These are phyloP conservation scores for Aphanomyces astaci DNA, from an alignment of 352 stramenopile genomes.

Conservation along the genomic window DNA sequence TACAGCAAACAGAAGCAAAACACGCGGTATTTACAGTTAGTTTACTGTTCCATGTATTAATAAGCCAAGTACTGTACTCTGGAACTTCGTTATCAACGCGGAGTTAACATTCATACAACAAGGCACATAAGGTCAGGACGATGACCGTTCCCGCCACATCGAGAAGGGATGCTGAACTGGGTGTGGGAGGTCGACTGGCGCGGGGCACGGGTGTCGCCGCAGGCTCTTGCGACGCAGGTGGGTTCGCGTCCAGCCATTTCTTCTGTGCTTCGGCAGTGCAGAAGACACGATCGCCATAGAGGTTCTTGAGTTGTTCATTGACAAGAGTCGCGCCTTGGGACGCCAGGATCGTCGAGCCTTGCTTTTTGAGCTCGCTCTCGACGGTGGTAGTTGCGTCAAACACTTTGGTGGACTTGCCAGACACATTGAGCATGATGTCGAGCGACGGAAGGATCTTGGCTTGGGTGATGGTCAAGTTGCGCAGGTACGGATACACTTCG, in stretches of 20 bases:
- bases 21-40: too few relatives aligned
- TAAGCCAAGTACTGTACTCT: too few relatives aligned
- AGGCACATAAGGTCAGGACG: not conserved
- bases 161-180: not conserved
- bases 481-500: constrained; percentile 18
- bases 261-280: constrained; percentile 11
- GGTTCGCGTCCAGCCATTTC: constrained; percentile 1
- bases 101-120: not conserved
- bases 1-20: too few relatives aligned
- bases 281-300: constrained; percentile 19
- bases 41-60: too few relatives aligned
- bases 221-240: not conserved
- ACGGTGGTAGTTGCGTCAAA: constrained; percentile 17
- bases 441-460: constrained; percentile 4
- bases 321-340: not conserved
- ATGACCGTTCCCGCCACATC: not conserved
- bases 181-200: not conserved
- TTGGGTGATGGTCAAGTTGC: constrained; percentile 1
- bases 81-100: too few relatives aligned
- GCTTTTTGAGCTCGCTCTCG: not conserved
- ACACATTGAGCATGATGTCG: constrained; percentile 1
- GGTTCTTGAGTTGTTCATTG: constrained; percentile 20
- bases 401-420: constrained; percentile 2
- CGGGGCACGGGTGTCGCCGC: not conserved
- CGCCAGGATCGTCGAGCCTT: not conserved